Evolutionary conservation across 1,284 basidiomycete species (phyloP).

Genomic region (Cronartium quercuum): DNA sequence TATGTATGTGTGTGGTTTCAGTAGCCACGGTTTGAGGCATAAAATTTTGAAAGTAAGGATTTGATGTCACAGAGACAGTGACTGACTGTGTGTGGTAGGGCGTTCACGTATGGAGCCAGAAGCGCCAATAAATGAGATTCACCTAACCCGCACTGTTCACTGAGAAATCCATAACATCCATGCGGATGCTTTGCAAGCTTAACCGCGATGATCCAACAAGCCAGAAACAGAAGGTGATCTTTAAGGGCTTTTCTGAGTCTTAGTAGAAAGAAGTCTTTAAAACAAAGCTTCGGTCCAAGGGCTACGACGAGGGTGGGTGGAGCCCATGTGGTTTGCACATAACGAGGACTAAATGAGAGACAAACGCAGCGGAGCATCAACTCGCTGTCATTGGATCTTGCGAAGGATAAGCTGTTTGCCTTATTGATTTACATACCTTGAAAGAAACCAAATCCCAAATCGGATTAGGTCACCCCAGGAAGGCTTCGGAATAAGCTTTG

Average conservation of each 20-base stretch:
- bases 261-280: neutral
- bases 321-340: conserved; percentile 23
- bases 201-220: conserved; percentile 5
- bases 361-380: neutral
- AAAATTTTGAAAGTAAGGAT: no score
- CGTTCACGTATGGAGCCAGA: neutral
- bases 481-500: neutral
- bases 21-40: no score
- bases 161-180: conserved; percentile 5
- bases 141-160: neutral
- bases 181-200: conserved; percentile 15
- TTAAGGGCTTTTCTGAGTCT: conserved; percentile 1
- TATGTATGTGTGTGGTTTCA: no score
- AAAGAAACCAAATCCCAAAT: conserved; percentile 29
- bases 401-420: neutral
- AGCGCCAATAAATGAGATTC: neutral
- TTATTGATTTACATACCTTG: neutral
- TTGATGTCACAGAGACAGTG: no score
- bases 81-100: neutral
- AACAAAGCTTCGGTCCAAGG: neutral
- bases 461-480: conserved; percentile 20
- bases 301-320: conserved; percentile 4
- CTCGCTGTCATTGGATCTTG: neutral
- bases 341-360: conserved; percentile 12
- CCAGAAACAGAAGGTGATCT: conserved; percentile 10